Percentiles rank a stretch among this genome's conserved stretches.
These are phyloP conservation scores for Cystobasidium tubakii DNA, from an alignment of 768 basidiomycete species.

Conservation along the genomic window DNA sequence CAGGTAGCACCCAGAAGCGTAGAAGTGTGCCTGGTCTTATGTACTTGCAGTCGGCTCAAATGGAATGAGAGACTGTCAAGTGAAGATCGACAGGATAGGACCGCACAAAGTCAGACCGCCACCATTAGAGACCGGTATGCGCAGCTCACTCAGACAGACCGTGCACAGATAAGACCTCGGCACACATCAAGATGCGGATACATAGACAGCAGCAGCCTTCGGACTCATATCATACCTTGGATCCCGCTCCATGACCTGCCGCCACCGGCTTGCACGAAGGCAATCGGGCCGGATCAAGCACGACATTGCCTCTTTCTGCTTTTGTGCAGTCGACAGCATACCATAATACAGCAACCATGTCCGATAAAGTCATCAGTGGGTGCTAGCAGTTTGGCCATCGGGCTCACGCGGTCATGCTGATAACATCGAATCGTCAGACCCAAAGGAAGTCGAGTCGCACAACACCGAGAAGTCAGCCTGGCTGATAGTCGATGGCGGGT, in stretches of 20 bases:
- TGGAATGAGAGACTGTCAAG: too few species aligned
- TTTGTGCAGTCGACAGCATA: neutral
- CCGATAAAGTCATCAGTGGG: constrained; percentile 28
- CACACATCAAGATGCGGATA: too few species aligned
- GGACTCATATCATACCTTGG: too few species aligned
- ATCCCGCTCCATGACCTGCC: too few species aligned
- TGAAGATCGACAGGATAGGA: neutral
- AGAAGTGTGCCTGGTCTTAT: too few species aligned
- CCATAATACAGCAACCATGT: neutral
- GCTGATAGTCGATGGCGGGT: constrained; percentile 33
- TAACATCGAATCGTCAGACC: constrained; percentile 7
- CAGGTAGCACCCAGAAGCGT: too few species aligned
- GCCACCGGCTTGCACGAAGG: neutral
- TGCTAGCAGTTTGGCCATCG: neutral
- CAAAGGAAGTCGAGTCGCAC: constrained; percentile 31
- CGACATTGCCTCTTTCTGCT: neutral
- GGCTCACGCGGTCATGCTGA: neutral
- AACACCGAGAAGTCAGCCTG: constrained; percentile 32
- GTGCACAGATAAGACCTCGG: too few species aligned
- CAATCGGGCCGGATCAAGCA: constrained; percentile 2
- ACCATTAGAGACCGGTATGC: too few species aligned
- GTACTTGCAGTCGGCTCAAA: too few species aligned
- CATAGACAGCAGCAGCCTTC: too few species aligned
- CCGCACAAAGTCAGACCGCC: too few species aligned
- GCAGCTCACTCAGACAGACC: too few species aligned